Evolutionary conservation across 2,329 filamentous ascomycete genomes (phyloP), one percentile per base, ranked within the genome.

Genomic region (Biscogniauxia marginata): DNA sequence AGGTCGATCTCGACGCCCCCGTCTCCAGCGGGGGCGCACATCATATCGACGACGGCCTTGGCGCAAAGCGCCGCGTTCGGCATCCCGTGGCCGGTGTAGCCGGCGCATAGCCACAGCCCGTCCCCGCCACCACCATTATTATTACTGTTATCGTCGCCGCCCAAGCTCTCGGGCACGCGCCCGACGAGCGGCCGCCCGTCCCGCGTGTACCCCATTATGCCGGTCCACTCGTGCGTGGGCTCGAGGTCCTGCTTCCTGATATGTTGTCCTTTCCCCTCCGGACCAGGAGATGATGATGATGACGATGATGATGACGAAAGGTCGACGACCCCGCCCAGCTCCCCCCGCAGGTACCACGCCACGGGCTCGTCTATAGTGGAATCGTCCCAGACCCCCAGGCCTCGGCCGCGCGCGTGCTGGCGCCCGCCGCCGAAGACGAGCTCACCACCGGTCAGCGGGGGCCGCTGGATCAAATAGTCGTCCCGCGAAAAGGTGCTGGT

Each of bases 11-110:
- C 24, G 18, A 24, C 3, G n/a, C 46, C 54, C 18, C 18, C 44
- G n/a, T n/a, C n/a, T n/a, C n/a, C n/a, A n/a, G n/a, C n/a, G n/a
- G n/a, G n/a, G n/a, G n/a, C n/a, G 18, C n/a, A 64, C 52, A 90
- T 82, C 77, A 88, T 81, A 48, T 81, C 74, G 8, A 84, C 87
- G 11, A 84, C 82, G 1, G 84, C 84, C 56, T 85, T 82, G 1
- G 82, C 89, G 63, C 83, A 85, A 44, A 90, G 74, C 59, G 86
- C 85, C 16, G 87, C 84, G 63, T 87, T 85, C 19, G 89, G 88
- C 88, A 92, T 91, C 0, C 90, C 90, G 70, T 93, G 89, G 0
- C 86, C 87, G 4, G 86, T 88, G 65, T 88, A 91, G 3, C 86
- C 88, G 2, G 80, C 87, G 58, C 80, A 81, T 11, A 91, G 61